Percentiles rank a stretch among this genome's conserved stretches.
These are phyloP conservation scores for Arthrobotrys musiformis DNA, from an alignment of 2,329 filamentous ascomycete species.

Conservation along the genomic window DNA sequence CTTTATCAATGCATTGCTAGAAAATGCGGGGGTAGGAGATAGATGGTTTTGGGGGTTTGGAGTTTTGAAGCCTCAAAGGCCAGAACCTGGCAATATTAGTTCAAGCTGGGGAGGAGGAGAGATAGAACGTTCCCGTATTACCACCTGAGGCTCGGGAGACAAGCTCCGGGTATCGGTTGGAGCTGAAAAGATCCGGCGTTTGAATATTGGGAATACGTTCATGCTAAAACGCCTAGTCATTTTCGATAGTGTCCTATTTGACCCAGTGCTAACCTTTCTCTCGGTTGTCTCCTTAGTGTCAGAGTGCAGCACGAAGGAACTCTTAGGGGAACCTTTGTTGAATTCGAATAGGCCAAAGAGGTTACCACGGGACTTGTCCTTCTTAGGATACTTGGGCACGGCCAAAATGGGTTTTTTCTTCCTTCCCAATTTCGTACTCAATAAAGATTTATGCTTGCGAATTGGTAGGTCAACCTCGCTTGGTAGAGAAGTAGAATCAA, in stretches of 20 bases:
- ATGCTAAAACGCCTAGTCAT: conserved; percentile 8
- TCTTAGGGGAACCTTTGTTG: background rate
- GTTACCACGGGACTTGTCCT: conserved; percentile 22
- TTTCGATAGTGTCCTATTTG: conserved; percentile 1
- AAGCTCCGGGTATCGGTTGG: background rate
- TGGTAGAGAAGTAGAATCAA: background rate
- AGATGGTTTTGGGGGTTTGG: too few relatives aligned
- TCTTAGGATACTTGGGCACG: conserved; percentile 40
- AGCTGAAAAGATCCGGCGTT: conserved; percentile 11
- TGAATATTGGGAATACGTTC: conserved; percentile 24
- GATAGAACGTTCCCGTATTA: background rate
- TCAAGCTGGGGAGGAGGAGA: conserved; percentile 36
- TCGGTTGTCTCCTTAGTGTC: background rate
- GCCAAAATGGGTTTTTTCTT: conserved; percentile 51
- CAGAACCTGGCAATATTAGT: conserved; percentile 22
- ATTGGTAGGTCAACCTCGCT: background rate
- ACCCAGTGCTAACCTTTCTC: background rate
- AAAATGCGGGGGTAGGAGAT: too few relatives aligned
- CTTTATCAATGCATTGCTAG: background rate
- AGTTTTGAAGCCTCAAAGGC: background rate
- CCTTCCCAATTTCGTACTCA: conserved; percentile 32
- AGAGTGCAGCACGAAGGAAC: conserved; percentile 20
- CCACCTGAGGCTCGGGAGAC: background rate
- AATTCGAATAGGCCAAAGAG: conserved; percentile 35
- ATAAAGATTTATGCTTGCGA: conserved; percentile 11